Evolutionary conservation across 139 green algal genomes (phyloP).

Genomic region (Mesotaenium endlicherianum): DNA sequence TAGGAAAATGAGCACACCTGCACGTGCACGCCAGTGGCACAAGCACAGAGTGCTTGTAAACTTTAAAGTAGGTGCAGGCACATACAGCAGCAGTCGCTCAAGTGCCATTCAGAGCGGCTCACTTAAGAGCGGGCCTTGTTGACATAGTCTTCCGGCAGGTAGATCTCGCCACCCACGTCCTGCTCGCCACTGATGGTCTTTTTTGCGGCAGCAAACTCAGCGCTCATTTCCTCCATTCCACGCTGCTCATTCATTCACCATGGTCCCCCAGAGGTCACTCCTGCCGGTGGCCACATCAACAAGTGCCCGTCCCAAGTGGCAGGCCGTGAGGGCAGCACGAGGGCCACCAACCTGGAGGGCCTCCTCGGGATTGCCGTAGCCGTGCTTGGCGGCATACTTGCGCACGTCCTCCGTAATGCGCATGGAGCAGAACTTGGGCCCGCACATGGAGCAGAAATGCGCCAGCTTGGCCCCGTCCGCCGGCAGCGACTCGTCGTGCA

Average conservation of each 20-base stretch:
- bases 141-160: slow-evolving; percentile 42
- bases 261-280: no score
- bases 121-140: not conserved
- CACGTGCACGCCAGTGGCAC: no score
- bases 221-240: slow-evolving; percentile 53
- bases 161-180: slow-evolving; percentile 49
- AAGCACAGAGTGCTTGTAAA: not conserved
- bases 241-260: no score
- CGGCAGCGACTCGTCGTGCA: slow-evolving; percentile 59
- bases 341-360: slow-evolving; percentile 31
- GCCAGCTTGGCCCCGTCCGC: slow-evolving; percentile 56
- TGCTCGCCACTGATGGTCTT: slow-evolving; percentile 51
- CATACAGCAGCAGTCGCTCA: not conserved
- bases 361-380: slow-evolving; percentile 39
- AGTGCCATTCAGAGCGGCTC: not conserved
- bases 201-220: slow-evolving; percentile 29
- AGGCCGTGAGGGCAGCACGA: no score
- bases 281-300: no score
- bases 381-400: slow-evolving; percentile 51
- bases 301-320: no score
- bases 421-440: slow-evolving; percentile 62
- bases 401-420: slow-evolving; percentile 58
- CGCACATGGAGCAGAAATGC: slow-evolving; percentile 63
- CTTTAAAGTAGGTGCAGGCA: not conserved
- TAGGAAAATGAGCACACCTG: not conserved